phyloP scores from a whole-genome alignment of 495 filamentous ascomycete species.

The Aspergillus asperescens region DNA sequence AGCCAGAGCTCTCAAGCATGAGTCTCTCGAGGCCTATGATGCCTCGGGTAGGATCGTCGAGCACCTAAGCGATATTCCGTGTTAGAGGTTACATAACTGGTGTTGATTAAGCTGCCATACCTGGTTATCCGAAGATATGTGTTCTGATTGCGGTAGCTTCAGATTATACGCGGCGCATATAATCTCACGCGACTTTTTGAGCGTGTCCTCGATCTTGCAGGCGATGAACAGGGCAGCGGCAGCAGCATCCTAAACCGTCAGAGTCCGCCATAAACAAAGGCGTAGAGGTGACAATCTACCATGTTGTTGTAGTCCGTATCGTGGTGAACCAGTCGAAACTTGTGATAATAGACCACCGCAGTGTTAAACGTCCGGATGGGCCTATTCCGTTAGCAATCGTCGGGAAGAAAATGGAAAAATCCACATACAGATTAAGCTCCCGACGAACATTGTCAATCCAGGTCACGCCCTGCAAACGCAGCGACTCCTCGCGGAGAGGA shows the following conservation, averaged over 20 bases:
- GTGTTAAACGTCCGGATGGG: constrained; percentile 82
- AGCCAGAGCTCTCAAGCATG: constrained; percentile 88
- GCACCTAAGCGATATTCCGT: constrained; percentile 47
- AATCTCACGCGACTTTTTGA: constrained; percentile 94
- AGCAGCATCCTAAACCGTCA: constrained; percentile 63
- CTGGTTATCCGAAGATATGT: constrained; percentile 74
- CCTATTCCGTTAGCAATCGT: constrained; percentile 30
- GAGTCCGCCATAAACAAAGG: neutral
- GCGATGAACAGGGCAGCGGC: constrained; percentile 83
- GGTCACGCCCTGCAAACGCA: constrained; percentile 68
- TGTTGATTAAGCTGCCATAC: constrained; percentile 35
- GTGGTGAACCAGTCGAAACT: constrained; percentile 74
- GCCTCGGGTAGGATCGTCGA: constrained; percentile 67
- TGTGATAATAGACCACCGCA: constrained; percentile 80
- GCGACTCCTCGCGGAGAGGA: constrained; percentile 59
- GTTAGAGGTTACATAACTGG: neutral
- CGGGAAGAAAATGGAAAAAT: neutral
- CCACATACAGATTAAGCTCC: constrained; percentile 60
- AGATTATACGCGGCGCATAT: constrained; percentile 86
- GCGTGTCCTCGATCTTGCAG: constrained; percentile 95
- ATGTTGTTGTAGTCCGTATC: constrained; percentile 62
- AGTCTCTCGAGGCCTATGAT: constrained; percentile 86
- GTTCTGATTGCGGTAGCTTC: constrained; percentile 63
- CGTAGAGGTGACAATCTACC: constrained; percentile 24
- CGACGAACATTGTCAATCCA: constrained; percentile 77